A percentile compares a stretch with the other conserved stretches of the same genome.
Conservation (phyloP, 1,284 basidiomycete genomes). For the Rhodotorula sp. region DNA sequence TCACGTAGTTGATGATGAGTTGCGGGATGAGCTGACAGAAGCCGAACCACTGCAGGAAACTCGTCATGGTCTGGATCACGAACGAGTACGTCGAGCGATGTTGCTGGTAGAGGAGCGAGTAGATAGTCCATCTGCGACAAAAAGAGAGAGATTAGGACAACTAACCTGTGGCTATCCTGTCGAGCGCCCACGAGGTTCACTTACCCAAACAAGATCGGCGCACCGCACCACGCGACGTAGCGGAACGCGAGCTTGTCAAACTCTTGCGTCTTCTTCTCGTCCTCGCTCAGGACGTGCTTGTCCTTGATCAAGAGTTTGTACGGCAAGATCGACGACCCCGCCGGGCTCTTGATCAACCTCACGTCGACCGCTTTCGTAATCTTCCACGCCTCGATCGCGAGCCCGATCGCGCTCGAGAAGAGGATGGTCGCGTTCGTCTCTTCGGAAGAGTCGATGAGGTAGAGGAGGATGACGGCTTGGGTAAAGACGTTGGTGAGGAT, state of each 20-base stretch:
- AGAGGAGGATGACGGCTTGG: constrained; percentile 53
- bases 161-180: not conserved
- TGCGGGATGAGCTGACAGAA: constrained; percentile 94
- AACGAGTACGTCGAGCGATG: constrained; percentile 61
- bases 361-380: constrained; percentile 77
- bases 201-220: constrained; percentile 70
- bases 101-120: constrained; percentile 74
- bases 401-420: constrained; percentile 54
- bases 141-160: no score
- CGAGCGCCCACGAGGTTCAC: not conserved
- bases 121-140: constrained; percentile 65
- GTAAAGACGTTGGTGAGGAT: constrained; percentile 90
- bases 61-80: constrained; percentile 59
- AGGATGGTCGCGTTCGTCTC: constrained; percentile 84
- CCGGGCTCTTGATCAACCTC: constrained; percentile 59
- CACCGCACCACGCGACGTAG: constrained; percentile 82
- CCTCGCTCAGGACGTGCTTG: constrained; percentile 89
- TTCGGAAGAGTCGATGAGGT: constrained; percentile 60
- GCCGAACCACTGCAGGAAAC: constrained; percentile 79
- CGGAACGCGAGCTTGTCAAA: constrained; percentile 83
- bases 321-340: constrained; percentile 69
- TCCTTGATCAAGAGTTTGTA: constrained; percentile 79
- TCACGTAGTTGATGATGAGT: constrained; percentile 58
- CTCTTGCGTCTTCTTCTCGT: constrained; percentile 98
- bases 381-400: constrained; percentile 93